Conservation (phyloP, 768 basidiomycete genomes). For the Cantharellus anzutake region DNA sequence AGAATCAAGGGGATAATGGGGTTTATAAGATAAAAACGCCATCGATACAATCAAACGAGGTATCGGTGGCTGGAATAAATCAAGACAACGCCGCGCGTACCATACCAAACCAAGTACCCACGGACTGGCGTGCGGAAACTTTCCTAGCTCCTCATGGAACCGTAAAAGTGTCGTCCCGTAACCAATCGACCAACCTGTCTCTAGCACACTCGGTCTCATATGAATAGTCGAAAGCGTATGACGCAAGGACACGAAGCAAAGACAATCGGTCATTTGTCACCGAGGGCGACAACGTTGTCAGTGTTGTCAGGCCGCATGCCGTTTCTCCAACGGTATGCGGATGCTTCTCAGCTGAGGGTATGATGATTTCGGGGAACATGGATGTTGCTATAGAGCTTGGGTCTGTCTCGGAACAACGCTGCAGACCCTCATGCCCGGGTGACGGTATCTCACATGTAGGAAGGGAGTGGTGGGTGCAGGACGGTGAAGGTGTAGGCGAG, state of each 20-base stretch:
- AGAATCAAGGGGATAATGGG: too few species aligned
- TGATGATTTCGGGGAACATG: background rate
- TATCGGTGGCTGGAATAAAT: too few species aligned
- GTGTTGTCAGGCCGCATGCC: conserved; percentile 6
- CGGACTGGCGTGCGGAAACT: too few species aligned
- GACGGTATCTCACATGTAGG: background rate
- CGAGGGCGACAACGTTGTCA: conserved; percentile 17
- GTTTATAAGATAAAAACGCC: too few species aligned
- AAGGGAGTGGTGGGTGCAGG: background rate
- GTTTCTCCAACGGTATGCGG: too few species aligned
- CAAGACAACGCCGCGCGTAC: too few species aligned
- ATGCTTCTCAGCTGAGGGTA: too few species aligned
- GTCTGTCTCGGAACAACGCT: background rate
- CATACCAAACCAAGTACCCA: too few species aligned
- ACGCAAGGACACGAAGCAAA: conserved; percentile 37
- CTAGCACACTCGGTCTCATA: conserved; percentile 46
- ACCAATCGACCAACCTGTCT: conserved; percentile 47
- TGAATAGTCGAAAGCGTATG: conserved; percentile 25
- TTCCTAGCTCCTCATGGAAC: too few species aligned
- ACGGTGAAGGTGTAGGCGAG: background rate
- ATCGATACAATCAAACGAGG: too few species aligned
- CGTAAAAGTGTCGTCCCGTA: background rate
- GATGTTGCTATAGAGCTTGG: conserved; percentile 1
- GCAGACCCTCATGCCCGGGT: background rate
- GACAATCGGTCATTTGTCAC: conserved; percentile 14